A percentile compares a stretch with the other conserved stretches of the same genome.
Conservation (phyloP, 2,329 filamentous ascomycete genomes). For the Dothistroma pini region DNA sequence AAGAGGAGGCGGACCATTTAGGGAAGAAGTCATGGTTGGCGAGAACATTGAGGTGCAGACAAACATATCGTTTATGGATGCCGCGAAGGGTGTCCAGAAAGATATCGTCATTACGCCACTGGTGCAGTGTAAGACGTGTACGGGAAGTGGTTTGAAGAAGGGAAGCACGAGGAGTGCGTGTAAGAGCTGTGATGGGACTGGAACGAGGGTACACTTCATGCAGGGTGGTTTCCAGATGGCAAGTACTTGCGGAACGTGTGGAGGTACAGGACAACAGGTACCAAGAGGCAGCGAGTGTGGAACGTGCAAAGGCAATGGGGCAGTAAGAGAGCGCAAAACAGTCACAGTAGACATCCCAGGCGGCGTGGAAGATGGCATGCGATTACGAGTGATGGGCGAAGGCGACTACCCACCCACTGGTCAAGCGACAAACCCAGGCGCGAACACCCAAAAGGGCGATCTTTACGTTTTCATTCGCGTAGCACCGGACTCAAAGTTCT, state of each 20-base stretch:
- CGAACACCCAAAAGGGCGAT: conserved; percentile 72
- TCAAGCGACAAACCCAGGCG: conserved; percentile 59
- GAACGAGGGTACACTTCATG: conserved; percentile 82
- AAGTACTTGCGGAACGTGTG: conserved; percentile 77
- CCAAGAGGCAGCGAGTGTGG: conserved; percentile 78
- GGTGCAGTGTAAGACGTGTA: conserved; percentile 75
- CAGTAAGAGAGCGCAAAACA: conserved; percentile 75
- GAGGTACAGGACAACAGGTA: conserved; percentile 70
- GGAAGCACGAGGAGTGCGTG: conserved; percentile 72
- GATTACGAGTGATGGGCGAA: conserved; percentile 76
- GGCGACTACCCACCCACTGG: conserved; percentile 83
- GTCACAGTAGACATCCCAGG: conserved; percentile 89
- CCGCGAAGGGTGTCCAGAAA: conserved; percentile 84
- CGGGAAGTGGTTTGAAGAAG: conserved; percentile 77
- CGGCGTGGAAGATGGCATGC: conserved; percentile 96
- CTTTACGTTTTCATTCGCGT: conserved; percentile 89
- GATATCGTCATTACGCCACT: conserved; percentile 83
- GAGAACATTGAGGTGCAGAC: conserved; percentile 95
- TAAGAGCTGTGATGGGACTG: conserved; percentile 78
- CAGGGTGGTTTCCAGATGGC: conserved; percentile 95
- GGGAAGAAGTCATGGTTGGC: conserved; percentile 80
- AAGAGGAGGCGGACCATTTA: conserved; percentile 63
- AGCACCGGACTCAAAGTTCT: conserved; percentile 85
- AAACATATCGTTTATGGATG: conserved; percentile 92
- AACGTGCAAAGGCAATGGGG: conserved; percentile 76